Evolutionary conservation across 192 early-diverging fungal species (phyloP).

Genomic region (Coemansia sp.): DNA sequence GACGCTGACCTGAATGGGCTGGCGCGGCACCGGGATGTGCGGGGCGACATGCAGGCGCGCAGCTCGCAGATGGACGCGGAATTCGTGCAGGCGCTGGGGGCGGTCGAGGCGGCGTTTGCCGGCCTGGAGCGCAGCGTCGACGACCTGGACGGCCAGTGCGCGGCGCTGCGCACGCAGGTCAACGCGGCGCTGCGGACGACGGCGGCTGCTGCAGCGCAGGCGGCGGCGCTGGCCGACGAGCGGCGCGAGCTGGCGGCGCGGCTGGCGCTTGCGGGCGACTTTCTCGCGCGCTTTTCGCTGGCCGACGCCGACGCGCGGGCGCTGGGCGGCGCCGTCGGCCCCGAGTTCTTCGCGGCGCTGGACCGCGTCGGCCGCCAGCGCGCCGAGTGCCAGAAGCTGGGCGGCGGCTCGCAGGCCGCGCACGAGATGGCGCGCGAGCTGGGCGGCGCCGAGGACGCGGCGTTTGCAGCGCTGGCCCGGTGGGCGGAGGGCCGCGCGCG

Average conservation of each 20-base stretch:
- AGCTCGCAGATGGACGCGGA: slow-evolving; percentile 20
- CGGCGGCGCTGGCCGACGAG: slow-evolving; percentile 27
- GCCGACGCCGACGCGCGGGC: background rate
- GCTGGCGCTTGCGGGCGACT: background rate
- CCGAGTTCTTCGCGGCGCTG: slow-evolving; percentile 18
- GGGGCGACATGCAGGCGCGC: slow-evolving; percentile 28
- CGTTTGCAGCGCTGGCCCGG: slow-evolving; percentile 21
- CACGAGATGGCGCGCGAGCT: slow-evolving; percentile 24
- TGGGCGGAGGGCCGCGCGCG: slow-evolving; percentile 33
- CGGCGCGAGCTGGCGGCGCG: slow-evolving; percentile 20
- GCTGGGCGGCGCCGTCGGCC: slow-evolving; percentile 1
- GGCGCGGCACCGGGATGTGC: slow-evolving; percentile 27
- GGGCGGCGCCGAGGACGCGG: slow-evolving; percentile 19
- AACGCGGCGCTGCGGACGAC: slow-evolving; percentile 23
- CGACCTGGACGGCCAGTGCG: slow-evolving; percentile 21
- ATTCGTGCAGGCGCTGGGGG: slow-evolving; percentile 26
- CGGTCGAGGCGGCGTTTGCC: slow-evolving; percentile 31
- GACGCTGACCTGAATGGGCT: background rate
- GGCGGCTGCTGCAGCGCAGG: slow-evolving; percentile 19
- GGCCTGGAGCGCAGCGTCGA: slow-evolving; percentile 27
- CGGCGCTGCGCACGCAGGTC: slow-evolving; percentile 14
- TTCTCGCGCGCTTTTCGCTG: slow-evolving; percentile 20
- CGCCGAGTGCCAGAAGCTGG: slow-evolving; percentile 27
- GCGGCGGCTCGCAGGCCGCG: slow-evolving; percentile 23
- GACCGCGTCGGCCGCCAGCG: slow-evolving; percentile 13